These are phyloP conservation scores for Tulasnella sp. DNA, from an alignment of 768 basidiomycete genomes.

Conservation along the genomic window DNA sequence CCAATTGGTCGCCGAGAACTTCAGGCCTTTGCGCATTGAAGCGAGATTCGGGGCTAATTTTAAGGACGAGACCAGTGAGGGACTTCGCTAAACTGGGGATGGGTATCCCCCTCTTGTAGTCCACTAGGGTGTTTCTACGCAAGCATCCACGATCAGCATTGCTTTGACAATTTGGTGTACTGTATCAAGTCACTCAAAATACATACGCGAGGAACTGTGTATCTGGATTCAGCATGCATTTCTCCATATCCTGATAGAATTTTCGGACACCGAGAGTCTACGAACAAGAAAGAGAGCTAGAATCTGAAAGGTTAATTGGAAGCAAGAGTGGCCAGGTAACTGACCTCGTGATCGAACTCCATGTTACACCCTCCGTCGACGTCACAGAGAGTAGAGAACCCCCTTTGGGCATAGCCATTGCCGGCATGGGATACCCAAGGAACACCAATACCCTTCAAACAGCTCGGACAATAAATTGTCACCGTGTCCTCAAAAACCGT, in stretches of 20 bases:
- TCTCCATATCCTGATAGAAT: conserved; percentile 15
- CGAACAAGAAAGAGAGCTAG: not conserved
- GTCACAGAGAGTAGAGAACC: conserved; percentile 7
- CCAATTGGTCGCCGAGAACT: not conserved
- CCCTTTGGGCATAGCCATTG: conserved; percentile 20
- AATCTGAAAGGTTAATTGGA: not conserved
- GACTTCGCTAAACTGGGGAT: not conserved
- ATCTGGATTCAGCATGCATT: conserved; percentile 1
- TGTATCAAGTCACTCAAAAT: too few relatives aligned
- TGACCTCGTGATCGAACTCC: conserved; percentile 14
- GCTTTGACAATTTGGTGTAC: too few relatives aligned
- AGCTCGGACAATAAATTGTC: not conserved
- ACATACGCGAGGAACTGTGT: conserved; percentile 13
- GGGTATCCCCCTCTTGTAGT: not conserved
- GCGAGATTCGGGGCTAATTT: not conserved
- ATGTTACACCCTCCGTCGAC: not conserved
- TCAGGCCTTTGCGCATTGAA: not conserved
- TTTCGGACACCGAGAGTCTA: conserved; percentile 15
- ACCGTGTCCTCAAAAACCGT: not conserved
- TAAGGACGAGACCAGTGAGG: not conserved
- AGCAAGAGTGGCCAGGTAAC: not conserved
- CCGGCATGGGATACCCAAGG: conserved; percentile 17
- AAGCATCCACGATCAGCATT: not conserved
- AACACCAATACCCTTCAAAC: not conserved
- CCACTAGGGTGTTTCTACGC: conserved; percentile 5